Percentiles rank a stretch among this genome's conserved stretches.
phyloP scores from a whole-genome alignment of 2,329 filamentous ascomycete genomes.

The Claviceps quebecensis region DNA sequence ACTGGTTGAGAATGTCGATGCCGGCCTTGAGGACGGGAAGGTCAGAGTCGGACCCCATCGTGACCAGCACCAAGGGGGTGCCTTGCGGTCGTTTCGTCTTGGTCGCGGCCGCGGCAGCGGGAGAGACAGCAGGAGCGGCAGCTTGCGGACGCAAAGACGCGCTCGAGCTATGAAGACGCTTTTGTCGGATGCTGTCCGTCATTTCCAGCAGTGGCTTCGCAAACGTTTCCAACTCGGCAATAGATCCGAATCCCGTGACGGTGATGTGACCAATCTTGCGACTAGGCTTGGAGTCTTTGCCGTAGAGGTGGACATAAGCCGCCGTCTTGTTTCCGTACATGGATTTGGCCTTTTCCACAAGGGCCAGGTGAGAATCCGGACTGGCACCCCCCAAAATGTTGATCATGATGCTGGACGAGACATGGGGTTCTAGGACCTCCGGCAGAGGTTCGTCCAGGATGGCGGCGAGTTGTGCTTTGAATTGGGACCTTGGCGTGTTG shows the following conservation, averaged over 20 bases:
- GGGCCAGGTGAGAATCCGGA: constrained; percentile 43
- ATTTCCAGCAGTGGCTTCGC: constrained; percentile 55
- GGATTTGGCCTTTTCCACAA: constrained; percentile 32
- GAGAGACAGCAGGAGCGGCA: neutral
- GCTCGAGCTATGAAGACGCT: constrained; percentile 28
- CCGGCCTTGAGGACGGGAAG: constrained; percentile 52
- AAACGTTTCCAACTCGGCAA: constrained; percentile 43
- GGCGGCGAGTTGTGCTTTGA: constrained; percentile 74
- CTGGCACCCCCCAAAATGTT: constrained; percentile 63
- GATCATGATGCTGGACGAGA: constrained; percentile 57
- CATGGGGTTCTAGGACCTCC: constrained; percentile 43
- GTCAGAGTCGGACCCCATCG: constrained; percentile 76
- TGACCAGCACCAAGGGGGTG: constrained; percentile 54
- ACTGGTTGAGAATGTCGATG: constrained; percentile 52
- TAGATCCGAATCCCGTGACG: constrained; percentile 54
- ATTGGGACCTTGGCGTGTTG: constrained; percentile 49
- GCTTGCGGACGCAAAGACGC: constrained; percentile 18
- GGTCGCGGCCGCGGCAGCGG: neutral
- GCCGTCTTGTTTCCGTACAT: constrained; percentile 32
- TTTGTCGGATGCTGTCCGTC: constrained; percentile 44
- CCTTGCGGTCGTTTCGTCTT: constrained; percentile 5
- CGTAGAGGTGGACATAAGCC: constrained; percentile 70
- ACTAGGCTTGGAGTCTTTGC: constrained; percentile 73
- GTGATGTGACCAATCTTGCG: constrained; percentile 96
- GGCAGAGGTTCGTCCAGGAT: constrained; percentile 54